Evolutionary conservation across 2,329 filamentous ascomycete species (phyloP).

Genomic region (Fusarium citri): DNA sequence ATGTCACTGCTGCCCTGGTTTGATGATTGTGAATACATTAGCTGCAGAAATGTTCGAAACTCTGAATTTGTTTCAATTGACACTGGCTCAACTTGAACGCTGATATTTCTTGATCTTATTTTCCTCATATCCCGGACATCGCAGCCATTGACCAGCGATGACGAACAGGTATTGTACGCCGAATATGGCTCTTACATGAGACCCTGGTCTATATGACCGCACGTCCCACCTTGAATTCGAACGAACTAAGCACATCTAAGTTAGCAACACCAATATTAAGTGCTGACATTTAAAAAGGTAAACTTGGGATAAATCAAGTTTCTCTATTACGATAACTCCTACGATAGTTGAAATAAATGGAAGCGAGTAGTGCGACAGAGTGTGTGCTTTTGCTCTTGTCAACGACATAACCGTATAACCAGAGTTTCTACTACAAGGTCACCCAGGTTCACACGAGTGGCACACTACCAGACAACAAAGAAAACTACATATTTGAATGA

Average conservation of each 20-base stretch:
- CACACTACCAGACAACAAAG: conserved; percentile 9
- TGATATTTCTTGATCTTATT: background rate
- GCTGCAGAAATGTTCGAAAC: background rate
- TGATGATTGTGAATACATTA: background rate
- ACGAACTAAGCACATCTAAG: conserved; percentile 19
- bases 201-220: conserved; percentile 21
- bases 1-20: background rate
- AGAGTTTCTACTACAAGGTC: background rate
- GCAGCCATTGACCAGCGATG: background rate
- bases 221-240: conserved; percentile 22
- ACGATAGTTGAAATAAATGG: background rate
- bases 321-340: background rate
- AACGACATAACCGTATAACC: background rate
- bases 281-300: conserved; percentile 19
- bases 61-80: background rate
- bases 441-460: background rate
- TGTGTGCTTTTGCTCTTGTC: background rate
- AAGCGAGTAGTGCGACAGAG: background rate
- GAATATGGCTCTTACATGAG: background rate
- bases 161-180: background rate
- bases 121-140: background rate
- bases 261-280: conserved; percentile 24
- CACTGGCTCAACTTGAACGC: background rate
- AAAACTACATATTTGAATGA: background rate
- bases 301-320: background rate